These are phyloP conservation scores for Pseudotsuga menziesii DNA, from an alignment of 75 land plant genomes.

Conservation along the genomic window DNA sequence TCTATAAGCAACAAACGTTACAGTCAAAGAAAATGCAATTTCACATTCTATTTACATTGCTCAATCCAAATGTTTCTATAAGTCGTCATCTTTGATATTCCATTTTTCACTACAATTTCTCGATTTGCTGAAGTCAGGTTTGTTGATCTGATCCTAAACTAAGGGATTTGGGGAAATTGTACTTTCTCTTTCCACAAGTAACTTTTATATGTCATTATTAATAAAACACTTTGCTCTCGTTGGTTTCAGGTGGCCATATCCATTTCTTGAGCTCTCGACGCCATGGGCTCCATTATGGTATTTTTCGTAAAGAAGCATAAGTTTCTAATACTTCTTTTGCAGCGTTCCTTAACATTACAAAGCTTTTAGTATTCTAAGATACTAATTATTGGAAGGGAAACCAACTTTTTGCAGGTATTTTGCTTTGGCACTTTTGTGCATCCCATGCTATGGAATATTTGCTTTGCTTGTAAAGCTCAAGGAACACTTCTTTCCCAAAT, in stretches of 20 bases:
- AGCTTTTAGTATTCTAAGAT: too few species aligned
- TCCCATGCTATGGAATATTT: constrained; percentile 3
- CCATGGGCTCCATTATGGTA: constrained; percentile 73
- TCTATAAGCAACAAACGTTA: too few species aligned
- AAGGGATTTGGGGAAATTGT: background rate
- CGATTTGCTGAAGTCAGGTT: background rate
- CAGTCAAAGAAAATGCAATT: background rate
- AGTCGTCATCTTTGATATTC: background rate
- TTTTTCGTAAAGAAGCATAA: background rate
- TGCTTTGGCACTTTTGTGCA: background rate
- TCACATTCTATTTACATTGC: background rate
- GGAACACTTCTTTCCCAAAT: background rate
- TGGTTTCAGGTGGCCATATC: constrained; percentile 70
- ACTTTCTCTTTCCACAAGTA: background rate
- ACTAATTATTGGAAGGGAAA: too few species aligned
- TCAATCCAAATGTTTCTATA: background rate
- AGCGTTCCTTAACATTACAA: too few species aligned
- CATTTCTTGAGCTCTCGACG: constrained; percentile 50
- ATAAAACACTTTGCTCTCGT: background rate
- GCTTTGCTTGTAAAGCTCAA: background rate
- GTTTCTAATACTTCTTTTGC: background rate
- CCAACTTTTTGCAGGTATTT: constrained; percentile 1
- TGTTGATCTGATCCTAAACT: background rate
- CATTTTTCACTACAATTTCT: background rate
- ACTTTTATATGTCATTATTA: background rate